Percentiles rank a stretch among this genome's conserved stretches.
Evolutionary conservation across 495 filamentous ascomycete genomes (phyloP).

Genomic region (Podospora pseudocomata): DNA sequence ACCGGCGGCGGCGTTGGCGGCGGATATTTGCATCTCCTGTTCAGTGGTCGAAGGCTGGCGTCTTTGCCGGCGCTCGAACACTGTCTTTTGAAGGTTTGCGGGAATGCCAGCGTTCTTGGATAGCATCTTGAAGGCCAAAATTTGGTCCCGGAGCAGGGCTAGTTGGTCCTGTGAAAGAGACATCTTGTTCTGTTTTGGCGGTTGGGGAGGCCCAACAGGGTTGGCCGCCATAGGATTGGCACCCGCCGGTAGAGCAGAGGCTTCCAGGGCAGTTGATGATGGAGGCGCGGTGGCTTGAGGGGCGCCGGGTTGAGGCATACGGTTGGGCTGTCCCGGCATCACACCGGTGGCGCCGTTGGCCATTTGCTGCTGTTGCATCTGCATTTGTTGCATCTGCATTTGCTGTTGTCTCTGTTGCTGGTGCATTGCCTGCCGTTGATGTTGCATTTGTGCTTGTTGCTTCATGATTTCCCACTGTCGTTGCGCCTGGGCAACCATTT

Average conservation of each 20-base stretch:
- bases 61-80: conserved; percentile 67
- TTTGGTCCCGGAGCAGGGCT: conserved; percentile 67
- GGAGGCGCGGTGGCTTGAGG: conserved; percentile 34
- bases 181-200: conserved; percentile 15
- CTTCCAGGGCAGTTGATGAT: conserved; percentile 28
- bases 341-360: conserved; percentile 44
- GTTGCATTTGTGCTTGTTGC: conserved; percentile 42
- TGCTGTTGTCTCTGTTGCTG: conserved; percentile 32
- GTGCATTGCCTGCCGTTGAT: conserved; percentile 26
- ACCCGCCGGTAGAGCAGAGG: conserved; percentile 35
- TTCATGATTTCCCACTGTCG: conserved; percentile 55
- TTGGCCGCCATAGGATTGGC: conserved; percentile 42
- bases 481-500: conserved; percentile 62
- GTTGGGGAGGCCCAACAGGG: conserved; percentile 12
- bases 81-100: conserved; percentile 64
- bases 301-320: conserved; percentile 31
- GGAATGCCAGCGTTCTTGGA: conserved; percentile 78
- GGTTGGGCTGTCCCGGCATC: conserved; percentile 38
- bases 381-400: conserved; percentile 39
- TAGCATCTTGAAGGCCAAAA: conserved; percentile 75
- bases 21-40: conserved; percentile 41
- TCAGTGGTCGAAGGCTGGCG: conserved; percentile 56
- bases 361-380: conserved; percentile 40
- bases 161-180: conserved; percentile 70
- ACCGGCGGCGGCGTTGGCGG: conserved; percentile 48